phyloP scores from a whole-genome alignment of 2,329 filamentous ascomycete species.

The Fonsecaea erecta region DNA sequence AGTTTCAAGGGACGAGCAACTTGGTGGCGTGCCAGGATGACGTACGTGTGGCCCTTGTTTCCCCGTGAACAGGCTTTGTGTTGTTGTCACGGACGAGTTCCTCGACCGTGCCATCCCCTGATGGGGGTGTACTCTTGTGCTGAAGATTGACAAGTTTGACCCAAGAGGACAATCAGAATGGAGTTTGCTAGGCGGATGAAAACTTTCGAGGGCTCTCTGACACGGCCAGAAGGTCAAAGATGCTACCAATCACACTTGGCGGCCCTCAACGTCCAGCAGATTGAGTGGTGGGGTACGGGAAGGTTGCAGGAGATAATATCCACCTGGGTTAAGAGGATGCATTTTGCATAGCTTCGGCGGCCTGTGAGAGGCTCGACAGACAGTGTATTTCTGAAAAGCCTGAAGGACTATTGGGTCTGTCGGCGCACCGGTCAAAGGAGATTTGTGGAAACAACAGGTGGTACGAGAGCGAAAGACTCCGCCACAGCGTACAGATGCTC shows the following conservation, averaged over 20 bases:
- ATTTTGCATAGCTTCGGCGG: background rate
- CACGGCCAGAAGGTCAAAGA: background rate
- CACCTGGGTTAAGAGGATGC: constrained; percentile 1
- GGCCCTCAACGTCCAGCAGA: background rate
- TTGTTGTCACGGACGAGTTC: background rate
- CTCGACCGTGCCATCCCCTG: background rate
- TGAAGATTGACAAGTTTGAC: background rate
- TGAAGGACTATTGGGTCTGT: constrained; percentile 10
- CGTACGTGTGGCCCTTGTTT: background rate
- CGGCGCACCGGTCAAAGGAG: constrained; percentile 5
- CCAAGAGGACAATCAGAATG: background rate
- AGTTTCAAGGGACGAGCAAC: background rate
- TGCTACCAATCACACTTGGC: constrained; percentile 2
- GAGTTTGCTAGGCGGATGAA: background rate
- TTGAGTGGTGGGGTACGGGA: background rate
- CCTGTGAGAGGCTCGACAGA: constrained; percentile 1
- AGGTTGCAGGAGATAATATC: background rate
- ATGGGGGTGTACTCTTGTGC: background rate
- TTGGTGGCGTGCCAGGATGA: background rate
- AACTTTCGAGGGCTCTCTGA: background rate
- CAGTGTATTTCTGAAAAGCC: constrained; percentile 1
- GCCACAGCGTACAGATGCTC: constrained; percentile 13
- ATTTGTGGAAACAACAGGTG: constrained; percentile 5
- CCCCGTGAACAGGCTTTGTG: background rate
- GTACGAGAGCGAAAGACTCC: constrained; percentile 8